Conservation (phyloP, 208 protist species). For the Trypanosoma caninum region DNA sequence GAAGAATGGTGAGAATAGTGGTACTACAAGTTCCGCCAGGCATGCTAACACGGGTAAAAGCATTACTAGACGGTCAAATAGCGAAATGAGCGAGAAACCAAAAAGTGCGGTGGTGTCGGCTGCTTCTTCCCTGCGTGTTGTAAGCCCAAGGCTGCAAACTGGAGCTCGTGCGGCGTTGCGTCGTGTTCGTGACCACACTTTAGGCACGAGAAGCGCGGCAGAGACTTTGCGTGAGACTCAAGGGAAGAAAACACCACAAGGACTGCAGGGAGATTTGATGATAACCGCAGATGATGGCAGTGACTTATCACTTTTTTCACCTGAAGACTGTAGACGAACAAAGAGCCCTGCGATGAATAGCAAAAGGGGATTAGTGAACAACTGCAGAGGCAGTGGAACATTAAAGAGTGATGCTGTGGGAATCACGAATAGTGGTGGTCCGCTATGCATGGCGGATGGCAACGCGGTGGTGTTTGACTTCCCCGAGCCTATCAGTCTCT, state of each 20-base stretch:
- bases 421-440: neutral
- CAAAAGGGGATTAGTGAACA: neutral
- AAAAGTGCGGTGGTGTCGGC: no score
- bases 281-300: no score
- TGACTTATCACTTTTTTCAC: no score
- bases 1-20: neutral
- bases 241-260: no score
- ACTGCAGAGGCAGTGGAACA: neutral
- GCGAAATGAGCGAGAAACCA: no score
- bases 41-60: neutral
- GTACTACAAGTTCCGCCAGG: neutral
- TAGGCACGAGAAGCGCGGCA: neutral
- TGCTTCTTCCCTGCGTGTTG: neutral
- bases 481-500: constrained; percentile 20
- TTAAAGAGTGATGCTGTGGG: neutral
- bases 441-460: constrained; percentile 8
- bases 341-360: neutral
- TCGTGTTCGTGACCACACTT: neutral
- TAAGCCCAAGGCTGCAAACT: constrained; percentile 7
- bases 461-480: constrained; percentile 28
- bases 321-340: no score
- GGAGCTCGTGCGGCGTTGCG: neutral
- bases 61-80: no score
- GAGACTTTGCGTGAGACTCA: no score
- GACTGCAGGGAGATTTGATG: no score